Conservation (phyloP, 257 asterid genomes). For the Scutellaria baicalensis region DNA sequence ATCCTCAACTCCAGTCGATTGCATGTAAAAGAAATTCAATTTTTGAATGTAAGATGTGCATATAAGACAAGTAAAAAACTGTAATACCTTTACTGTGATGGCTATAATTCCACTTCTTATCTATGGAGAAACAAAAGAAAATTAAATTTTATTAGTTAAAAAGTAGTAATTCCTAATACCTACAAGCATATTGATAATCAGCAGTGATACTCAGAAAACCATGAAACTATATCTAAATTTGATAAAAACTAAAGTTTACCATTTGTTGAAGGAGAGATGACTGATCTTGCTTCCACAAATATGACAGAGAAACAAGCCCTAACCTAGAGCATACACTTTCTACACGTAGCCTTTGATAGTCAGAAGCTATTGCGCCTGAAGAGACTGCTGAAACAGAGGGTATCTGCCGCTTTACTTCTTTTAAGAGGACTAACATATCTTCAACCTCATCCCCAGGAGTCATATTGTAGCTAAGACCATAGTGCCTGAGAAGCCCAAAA, state of each 20-base stretch:
- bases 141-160: slow-evolving; percentile 5
- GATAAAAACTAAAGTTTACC: slow-evolving; percentile 40
- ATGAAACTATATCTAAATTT: background rate
- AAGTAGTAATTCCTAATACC: background rate
- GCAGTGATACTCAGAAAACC: background rate
- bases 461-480: slow-evolving; percentile 67
- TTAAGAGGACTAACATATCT: slow-evolving; percentile 81
- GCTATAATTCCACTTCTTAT: slow-evolving; percentile 71
- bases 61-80: background rate
- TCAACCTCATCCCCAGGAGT: slow-evolving; percentile 99
- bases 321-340: slow-evolving; percentile 93
- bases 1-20: background rate
- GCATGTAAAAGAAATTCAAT: background rate
- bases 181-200: background rate
- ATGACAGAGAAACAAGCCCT: slow-evolving; percentile 88
- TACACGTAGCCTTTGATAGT: slow-evolving; percentile 90
- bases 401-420: slow-evolving; percentile 75
- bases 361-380: slow-evolving; percentile 98
- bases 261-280: slow-evolving; percentile 71
- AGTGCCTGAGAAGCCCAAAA: slow-evolving; percentile 47
- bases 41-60: background rate
- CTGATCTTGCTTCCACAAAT: slow-evolving; percentile 95
- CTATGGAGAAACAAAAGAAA: slow-evolving; percentile 32
- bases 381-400: slow-evolving; percentile 84
- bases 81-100: slow-evolving; percentile 69